phyloP scores from a whole-genome alignment of 2,329 filamentous ascomycete species.

The Botryotinia globosa region DNA sequence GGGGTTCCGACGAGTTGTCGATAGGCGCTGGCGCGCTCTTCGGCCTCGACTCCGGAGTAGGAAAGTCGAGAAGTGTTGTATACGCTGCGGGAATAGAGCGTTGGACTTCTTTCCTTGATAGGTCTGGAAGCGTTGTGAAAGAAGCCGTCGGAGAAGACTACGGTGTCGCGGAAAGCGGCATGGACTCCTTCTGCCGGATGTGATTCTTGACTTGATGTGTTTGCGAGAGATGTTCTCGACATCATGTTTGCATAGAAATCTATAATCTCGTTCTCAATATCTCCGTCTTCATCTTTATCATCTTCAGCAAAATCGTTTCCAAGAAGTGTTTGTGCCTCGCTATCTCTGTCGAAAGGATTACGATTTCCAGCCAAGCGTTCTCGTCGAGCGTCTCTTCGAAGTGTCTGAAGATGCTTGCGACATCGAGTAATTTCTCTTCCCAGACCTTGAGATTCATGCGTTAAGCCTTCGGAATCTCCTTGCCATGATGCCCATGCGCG shows the following conservation, averaged over 20 bases:
- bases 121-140: not conserved
- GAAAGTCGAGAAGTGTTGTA: not conserved
- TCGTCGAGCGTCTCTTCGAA: slow-evolving; percentile 43
- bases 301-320: slow-evolving; percentile 14
- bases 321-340: slow-evolving; percentile 39
- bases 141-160: not conserved
- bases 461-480: slow-evolving; percentile 11
- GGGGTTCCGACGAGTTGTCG: not conserved
- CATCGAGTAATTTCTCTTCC: slow-evolving; percentile 24
- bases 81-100: not conserved
- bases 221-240: slow-evolving; percentile 13
- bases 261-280: slow-evolving; percentile 28
- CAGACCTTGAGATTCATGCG: slow-evolving; percentile 15
- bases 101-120: not conserved
- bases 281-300: slow-evolving; percentile 16
- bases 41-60: not conserved
- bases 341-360: not conserved
- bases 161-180: slow-evolving; percentile 22
- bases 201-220: not conserved
- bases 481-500: slow-evolving; percentile 28
- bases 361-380: not conserved
- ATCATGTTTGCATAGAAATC: slow-evolving; percentile 26
- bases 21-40: slow-evolving; percentile 1
- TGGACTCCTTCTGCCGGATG: slow-evolving; percentile 21
- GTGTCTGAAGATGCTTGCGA: slow-evolving; percentile 41